Base-by-base conservation (phyloP, 2,329 filamentous ascomycete species). In the Knufia fluminis region DNA sequence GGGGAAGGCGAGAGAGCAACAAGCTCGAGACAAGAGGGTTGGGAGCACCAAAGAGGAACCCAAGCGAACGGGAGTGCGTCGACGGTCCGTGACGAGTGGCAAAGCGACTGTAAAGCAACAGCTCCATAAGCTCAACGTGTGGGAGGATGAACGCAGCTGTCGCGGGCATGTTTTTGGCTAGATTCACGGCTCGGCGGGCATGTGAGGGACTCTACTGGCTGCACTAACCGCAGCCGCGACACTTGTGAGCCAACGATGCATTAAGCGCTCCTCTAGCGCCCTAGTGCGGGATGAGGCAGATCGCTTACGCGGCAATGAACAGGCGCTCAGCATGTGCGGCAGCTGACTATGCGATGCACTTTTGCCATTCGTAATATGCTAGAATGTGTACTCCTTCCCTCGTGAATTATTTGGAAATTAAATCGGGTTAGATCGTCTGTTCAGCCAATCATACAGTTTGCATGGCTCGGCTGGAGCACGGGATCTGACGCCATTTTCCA, bases 21-120 rank as follows among this genome's bases (percentile, higher is more conserved):
- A n/a, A n/a, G n/a, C n/a, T n/a, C n/a, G n/a, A 14, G 23, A 8
- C 6, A 23, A 16, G 20, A 31, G 23, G 23, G 23, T 16, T 19
- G 23, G 40, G 23, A 31, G 22, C 38, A 20, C 12, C 38, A 28
- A 12, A 28, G 12, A 28, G 19, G 23, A 42, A 23, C 40, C 42
- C 42, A 45, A 32, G 28, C 22, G 14, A 32, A 20, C 26, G 42
- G 42, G 17, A 45, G 42, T 19, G 26, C 42, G 33, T 16, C 42
- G 17, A 19, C 42, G 42, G 42, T 45, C 42, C 42, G 42, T 45
- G 12, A 32, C 42, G 42, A 45, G 42, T 45, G 42, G 28, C 42
- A 28, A 10, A 26, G 40, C 14, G 26, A 19, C 38, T 4, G 42
- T 45, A 26, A 26, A 3, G 33, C 8, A 41, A 4, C 33, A 45